Conservation (phyloP, 352 stramenopile genomes). For the Phytopythium ostracodes region DNA sequence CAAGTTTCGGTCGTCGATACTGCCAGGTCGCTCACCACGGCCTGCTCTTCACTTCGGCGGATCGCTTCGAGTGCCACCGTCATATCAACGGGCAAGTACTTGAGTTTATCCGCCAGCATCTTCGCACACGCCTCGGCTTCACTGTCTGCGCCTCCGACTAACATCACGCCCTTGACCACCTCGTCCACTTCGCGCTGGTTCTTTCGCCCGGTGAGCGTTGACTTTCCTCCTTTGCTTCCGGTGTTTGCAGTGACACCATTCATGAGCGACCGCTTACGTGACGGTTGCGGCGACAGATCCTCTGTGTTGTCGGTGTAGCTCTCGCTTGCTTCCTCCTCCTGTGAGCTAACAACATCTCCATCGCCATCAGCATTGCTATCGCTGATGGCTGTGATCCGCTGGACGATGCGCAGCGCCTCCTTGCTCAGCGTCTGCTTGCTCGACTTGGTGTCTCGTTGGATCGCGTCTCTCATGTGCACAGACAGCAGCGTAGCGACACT, state of each 20-base stretch:
- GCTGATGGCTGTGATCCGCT: constrained; percentile 1
- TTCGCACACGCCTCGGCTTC: constrained; percentile 36
- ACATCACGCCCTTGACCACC: constrained; percentile 39
- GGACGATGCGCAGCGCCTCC: constrained; percentile 32
- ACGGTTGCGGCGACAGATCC: background rate
- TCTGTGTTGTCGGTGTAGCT: background rate
- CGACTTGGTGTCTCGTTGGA: constrained; percentile 55
- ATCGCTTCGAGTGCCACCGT: constrained; percentile 19
- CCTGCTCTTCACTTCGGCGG: constrained; percentile 16
- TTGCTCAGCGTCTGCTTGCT: constrained; percentile 57
- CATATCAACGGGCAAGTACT: constrained; percentile 44
- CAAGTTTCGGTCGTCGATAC: constrained; percentile 5
- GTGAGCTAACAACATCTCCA: no score
- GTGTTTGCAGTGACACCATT: background rate
- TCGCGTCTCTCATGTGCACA: constrained; percentile 34
- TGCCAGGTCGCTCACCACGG: background rate
- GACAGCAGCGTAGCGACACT: constrained; percentile 34
- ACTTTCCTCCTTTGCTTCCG: background rate
- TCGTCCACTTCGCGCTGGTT: constrained; percentile 37
- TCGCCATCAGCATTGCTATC: background rate
- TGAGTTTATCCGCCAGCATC: constrained; percentile 33
- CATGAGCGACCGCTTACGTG: constrained; percentile 3
- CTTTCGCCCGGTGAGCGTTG: background rate
- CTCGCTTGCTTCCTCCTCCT: no score
- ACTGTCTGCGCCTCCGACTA: constrained; percentile 34